Base-by-base conservation (phyloP, 306 rosid genomes). In the Pyrus bretschneideri region DNA sequence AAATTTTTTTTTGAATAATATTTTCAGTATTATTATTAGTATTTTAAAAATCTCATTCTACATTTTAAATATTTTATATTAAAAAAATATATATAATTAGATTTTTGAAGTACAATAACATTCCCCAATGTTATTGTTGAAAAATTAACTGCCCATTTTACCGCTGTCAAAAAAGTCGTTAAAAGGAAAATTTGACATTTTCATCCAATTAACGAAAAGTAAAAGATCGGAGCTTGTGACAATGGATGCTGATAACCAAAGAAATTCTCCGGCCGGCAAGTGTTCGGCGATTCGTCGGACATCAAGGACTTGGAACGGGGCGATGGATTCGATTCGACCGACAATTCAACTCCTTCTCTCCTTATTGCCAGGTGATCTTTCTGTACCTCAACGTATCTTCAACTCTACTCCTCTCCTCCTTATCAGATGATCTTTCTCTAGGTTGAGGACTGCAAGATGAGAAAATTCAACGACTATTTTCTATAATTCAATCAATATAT, bases 281-380 rank as follows among this genome's bases (percentile, higher is more conserved):
- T 89, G 12, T 91, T 93, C 67, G 98, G 98, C 51, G 82, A 80
- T 19, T 89, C 91, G 55, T 89, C 88, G 73, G 90, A 82, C 35
- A 72, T 86, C 55, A 89, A 88, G 40, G 77, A 33, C 52, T 35
- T 7, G 67, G 83, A 76, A 61, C 72, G 54, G 27, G 73, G 67
- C 49, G 67, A 69, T 3, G 49, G 62, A 57, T 55, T 19, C 15
- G 78, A 44, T 25, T 44, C 31, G 22, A 27, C 71, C 70, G 3
- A 58, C 7, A 40, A 22, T 15, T 19, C 11, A 49, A 15, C 9
- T 49, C 21, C 18, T 46, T 3, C 7, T 49, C 21, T 49, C 55
- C 55, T 49, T 17, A 49, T 49, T 49, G 55, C 55, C 55, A 15
- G 55, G 8, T 15, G 55, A 49, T 49, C 55, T 49, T 15, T 49